Percentiles rank a stretch among this genome's conserved stretches.
phyloP scores from a whole-genome alignment of 768 basidiomycete species.

The Pleurotus tuber-regium region DNA sequence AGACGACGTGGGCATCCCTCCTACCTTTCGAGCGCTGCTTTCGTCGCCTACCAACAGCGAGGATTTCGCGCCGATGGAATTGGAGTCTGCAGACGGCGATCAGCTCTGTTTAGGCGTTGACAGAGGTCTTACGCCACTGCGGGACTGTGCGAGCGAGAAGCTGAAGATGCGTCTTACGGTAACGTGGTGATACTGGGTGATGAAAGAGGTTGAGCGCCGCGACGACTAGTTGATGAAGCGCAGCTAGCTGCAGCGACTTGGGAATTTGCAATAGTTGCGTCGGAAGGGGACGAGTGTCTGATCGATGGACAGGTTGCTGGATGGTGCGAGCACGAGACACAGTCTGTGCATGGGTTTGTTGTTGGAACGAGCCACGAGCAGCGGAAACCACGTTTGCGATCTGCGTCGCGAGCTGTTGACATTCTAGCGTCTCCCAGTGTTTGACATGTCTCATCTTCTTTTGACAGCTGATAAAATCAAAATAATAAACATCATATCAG shows the following conservation, averaged over 20 bases:
- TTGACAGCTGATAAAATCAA: conserved; percentile 48
- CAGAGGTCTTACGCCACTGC: conserved; percentile 17
- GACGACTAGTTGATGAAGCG: neutral
- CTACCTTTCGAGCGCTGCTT: conserved; percentile 11
- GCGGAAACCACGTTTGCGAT: conserved; percentile 14
- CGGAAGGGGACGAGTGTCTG: neutral
- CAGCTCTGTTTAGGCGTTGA: too few relatives aligned
- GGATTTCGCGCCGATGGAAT: conserved; percentile 10
- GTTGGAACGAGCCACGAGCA: conserved; percentile 12
- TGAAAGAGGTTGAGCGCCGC: conserved; percentile 15
- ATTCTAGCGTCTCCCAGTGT: conserved; percentile 63
- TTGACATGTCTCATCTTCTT: conserved; percentile 89
- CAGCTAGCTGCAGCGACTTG: neutral
- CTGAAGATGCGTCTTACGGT: neutral
- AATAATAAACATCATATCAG: conserved; percentile 9
- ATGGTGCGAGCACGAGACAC: neutral
- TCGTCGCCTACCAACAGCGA: conserved; percentile 15
- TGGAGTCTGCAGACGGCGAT: too few relatives aligned
- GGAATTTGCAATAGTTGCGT: conserved; percentile 7
- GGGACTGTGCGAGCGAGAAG: conserved; percentile 16
- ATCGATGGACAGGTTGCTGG: neutral
- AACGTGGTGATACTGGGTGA: conserved; percentile 13
- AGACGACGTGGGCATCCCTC: neutral
- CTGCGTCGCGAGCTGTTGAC: conserved; percentile 23
- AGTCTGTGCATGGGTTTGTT: neutral